Evolutionary conservation across 495 filamentous ascomycete species (phyloP).

Genomic region (Xylaria bambusicola): DNA sequence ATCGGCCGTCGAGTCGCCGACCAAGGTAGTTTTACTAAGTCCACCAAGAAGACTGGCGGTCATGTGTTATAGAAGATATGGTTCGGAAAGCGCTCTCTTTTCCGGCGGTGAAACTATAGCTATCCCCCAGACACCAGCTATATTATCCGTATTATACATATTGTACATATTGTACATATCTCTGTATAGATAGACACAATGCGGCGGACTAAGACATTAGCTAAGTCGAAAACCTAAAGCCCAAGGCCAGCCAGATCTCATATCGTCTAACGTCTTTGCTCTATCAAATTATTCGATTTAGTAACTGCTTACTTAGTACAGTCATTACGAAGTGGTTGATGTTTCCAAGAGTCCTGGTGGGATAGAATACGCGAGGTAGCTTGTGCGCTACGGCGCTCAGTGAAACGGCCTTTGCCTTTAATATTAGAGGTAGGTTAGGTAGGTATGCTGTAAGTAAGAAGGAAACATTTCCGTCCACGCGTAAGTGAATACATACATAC

Average conservation of each 20-base stretch:
- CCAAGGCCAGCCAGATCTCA: no score
- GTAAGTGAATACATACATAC: no score
- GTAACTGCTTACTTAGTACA: background rate
- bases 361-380: conserved; percentile 11
- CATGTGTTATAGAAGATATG: background rate
- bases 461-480: no score
- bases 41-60: no score
- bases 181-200: background rate
- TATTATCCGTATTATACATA: background rate
- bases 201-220: conserved; percentile 8
- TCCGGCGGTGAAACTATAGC: background rate
- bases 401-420: no score
- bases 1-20: conserved; percentile 4
- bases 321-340: no score
- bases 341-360: no score
- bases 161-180: background rate
- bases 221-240: conserved; percentile 3
- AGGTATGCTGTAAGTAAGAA: no score
- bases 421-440: no score
- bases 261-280: background rate
- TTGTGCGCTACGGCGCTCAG: background rate
- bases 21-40: no score
- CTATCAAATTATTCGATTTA: background rate
- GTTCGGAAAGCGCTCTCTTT: background rate
- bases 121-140: no score